Evolutionary conservation across 75 land plant genomes (phyloP), one percentile per base, ranked within the genome.

Genomic region (Adiantum capillusveneris): DNA sequence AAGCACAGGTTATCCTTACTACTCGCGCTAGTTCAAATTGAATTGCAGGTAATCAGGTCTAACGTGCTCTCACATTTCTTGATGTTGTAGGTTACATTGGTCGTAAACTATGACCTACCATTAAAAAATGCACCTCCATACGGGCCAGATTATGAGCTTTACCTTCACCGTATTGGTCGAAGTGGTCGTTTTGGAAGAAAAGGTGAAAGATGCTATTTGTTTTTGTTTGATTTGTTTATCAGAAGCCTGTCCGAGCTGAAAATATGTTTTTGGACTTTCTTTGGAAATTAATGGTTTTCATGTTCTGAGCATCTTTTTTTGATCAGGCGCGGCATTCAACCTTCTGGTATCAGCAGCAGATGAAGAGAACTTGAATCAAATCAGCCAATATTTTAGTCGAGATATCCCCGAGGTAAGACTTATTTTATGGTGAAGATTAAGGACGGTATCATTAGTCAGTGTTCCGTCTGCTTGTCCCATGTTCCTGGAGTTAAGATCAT

Each of bases 151-250:
- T 84, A 67, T 68, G 96, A 87, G 53, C 79, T 83, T 25, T 90
- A 90, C 58, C 56, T 90, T 65, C 96, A 90, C 58, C 69, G 92
- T 31, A 76, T 86, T 44, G 96, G 96, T 13, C 64, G 96, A 59
- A 83, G 87, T 58, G 96, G 96, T 16, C 80, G 96, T 2, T 90
- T 90, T 81, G 96, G 96, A 29, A 81, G 96, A 28, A 83, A 87
- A 60, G 93, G 96, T 87, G n/a, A n/a, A n/a, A n/a, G n/a, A 66
- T 16, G 60, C 43, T 25, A 17, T 37, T 45, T 30, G 2, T 13
- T 41, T 30, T 53, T 26, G 20, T 21, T 16, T 18, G 6, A 12
- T 14, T 61, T 7, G 7, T 45, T 18, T 21, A 22, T 36, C 25
- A 6, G 53, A 44, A 43, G n/a, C n/a, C 22, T 14, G 24, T 61